Conservation (phyloP, 148 eudicot species). For the Rhododendron kiyosumense region DNA sequence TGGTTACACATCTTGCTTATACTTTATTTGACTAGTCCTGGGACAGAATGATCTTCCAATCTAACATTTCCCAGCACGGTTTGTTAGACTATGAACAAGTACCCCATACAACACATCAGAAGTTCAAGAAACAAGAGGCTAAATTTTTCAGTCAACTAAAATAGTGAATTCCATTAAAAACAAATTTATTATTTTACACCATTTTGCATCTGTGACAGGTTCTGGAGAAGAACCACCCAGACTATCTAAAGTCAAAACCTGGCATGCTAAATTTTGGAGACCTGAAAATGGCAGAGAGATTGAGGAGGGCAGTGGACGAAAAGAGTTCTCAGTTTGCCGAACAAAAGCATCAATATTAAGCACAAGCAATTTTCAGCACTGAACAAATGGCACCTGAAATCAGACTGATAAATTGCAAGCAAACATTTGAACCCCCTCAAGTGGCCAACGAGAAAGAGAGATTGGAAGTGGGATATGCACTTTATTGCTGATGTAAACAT, state of each 20-base stretch:
- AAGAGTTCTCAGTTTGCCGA: neutral
- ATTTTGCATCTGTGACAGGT: neutral
- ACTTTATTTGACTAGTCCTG: neutral
- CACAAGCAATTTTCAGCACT: conserved; percentile 3
- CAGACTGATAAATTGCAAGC: neutral
- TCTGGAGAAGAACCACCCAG: neutral
- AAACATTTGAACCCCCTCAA: neutral
- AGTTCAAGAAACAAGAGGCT: neutral
- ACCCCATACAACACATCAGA: neutral
- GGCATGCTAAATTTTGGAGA: neutral
- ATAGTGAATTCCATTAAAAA: neutral
- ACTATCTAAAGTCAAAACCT: neutral
- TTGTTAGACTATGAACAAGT: neutral
- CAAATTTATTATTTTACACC: neutral
- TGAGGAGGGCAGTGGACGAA: neutral
- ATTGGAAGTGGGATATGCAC: neutral
- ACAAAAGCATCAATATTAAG: neutral
- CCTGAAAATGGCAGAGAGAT: neutral
- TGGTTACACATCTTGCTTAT: neutral
- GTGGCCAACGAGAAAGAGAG: neutral
- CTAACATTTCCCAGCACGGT: neutral
- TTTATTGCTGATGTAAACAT: neutral
- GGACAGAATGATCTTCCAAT: neutral
- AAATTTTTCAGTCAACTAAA: neutral
- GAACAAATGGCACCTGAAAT: neutral